Conservation (phyloP, 352 stramenopile genomes). For the Phytophthora sojae region DNA sequence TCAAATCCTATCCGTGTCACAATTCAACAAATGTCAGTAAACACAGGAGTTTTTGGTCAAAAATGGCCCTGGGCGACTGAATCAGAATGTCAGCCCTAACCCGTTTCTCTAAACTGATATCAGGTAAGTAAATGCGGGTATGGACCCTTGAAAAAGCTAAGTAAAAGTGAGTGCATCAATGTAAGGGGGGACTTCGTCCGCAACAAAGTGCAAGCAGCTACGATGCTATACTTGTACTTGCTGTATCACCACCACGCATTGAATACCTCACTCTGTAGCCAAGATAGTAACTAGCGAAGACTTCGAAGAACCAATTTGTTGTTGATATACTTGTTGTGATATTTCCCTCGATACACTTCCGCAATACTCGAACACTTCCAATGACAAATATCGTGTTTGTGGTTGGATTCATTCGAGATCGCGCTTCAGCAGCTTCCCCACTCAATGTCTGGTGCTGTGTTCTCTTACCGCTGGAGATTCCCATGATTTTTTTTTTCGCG, state of each 20-base stretch:
- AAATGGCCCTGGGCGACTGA: too few species aligned
- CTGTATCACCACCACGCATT: neutral
- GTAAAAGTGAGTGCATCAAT: too few species aligned
- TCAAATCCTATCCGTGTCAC: too few species aligned
- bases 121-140: too few species aligned
- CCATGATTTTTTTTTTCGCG: slow-evolving; percentile 6
- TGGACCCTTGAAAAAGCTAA: too few species aligned
- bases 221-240: neutral
- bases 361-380: slow-evolving; percentile 2
- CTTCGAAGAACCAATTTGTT: neutral
- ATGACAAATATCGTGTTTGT: neutral
- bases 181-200: too few species aligned
- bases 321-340: slow-evolving; percentile 35
- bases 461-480: slow-evolving; percentile 22
- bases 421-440: slow-evolving; percentile 19
- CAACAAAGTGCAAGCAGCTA: neutral
- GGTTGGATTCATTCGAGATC: slow-evolving; percentile 10
- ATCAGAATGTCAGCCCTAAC: too few species aligned
- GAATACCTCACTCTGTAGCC: neutral
- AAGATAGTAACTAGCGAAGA: neutral
- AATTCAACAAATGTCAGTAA: too few species aligned
- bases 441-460: slow-evolving; percentile 12
- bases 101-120: too few species aligned
- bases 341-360: slow-evolving; percentile 35
- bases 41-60: too few species aligned